Base-by-base conservation (phyloP, 352 stramenopile genomes). In the Hyaloperonospora arabidopsidis region DNA sequence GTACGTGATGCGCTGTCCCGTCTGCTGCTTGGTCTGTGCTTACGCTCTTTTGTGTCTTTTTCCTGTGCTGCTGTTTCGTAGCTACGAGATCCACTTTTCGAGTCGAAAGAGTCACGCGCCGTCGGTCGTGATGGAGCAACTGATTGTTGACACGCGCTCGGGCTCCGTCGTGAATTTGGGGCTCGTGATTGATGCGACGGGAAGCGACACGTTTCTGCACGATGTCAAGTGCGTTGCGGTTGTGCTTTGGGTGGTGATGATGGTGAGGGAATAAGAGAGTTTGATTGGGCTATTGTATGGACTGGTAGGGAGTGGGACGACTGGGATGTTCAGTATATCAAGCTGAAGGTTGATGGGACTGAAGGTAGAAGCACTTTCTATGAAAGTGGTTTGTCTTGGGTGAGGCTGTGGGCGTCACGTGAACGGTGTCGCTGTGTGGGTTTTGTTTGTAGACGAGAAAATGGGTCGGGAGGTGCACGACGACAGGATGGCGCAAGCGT, bases 301-400 rank as follows among this genome's bases (percentile, higher is more conserved):
- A 43, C 44, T n/a, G 50, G 11, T 57, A 93, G 84, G 49, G 84
- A 94, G 63, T 94, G 84, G 84, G 74, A 90, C 21, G 84, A 94
- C 52, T 94, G 84, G 84, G 84, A 94, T 44, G 84, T 94, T 1
- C 61, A 87, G 36, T 94, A 85, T 48, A 67, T 86, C 29, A 92
- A 94, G 55, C 67, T 94, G 34, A 57, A 46, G 2, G 56, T 74
- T 6, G 53, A 63, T 23, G 64, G 65, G 13, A 47, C 67, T 1
- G 71, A 78, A 68, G 71, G 72, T 84, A 32, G 8, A 35, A 43
- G 43, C 15, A 14, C 6, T 2, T 28, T 45, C n/a, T n/a, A n/a
- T 57, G 15, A 18, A 12, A 25, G 23, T 15, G 35, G 13, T 18
- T 2, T 41, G 12, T 15, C 2, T 15, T 3, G 25, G 4, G 25